Base-by-base conservation (phyloP, 2,329 filamentous ascomycete genomes). In the Botryotinia globosa region DNA sequence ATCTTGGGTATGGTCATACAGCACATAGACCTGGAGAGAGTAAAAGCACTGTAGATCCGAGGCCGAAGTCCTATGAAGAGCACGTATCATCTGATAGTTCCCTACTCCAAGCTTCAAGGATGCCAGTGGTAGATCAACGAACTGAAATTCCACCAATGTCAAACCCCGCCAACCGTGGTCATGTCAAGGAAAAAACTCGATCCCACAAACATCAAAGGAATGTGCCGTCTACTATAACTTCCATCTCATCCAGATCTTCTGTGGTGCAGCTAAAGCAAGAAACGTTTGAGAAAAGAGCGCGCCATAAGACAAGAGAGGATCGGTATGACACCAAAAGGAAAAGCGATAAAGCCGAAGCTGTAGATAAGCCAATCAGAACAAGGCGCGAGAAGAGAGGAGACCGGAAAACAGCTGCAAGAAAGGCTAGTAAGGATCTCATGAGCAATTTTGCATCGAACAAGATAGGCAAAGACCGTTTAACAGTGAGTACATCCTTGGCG, bases 261-360 rank as follows among this genome's bases (percentile, higher is more conserved):
- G 37, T 45, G 16, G 32, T 45, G 20, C 44, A 48, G 34, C 37
- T n/a, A 59, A n/a, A 72, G 20, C 66, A 74, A 42, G 76, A 76
- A 63, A 76, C 71, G 12, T 81, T 80, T 65, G 84, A 87, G 71
- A 88, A 84, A 76, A 83, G 83, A 63, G 80, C 84, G 29, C 85
- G 90, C 45, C 82, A 85, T 75, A 91, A 87, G 79, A 90, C 87
- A 25, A 85, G 84, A 68, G 81, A 83, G 37, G 85, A 88, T 76
- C 86, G 84, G 48, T 91, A 91, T 77, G 84, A 88, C 42, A 83
- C 82, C 18, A 83, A 83, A 74, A 54, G 78, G 73, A 80, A 51
- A 80, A 76, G 76, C 58, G 77, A 74, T 63, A 78, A 70, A 42
- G 34, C 25, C 70, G 51, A 73, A 69, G 54, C 48, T 29, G 44